phyloP scores from a whole-genome alignment of 345 rosid species.

The Arabis alpina region DNA sequence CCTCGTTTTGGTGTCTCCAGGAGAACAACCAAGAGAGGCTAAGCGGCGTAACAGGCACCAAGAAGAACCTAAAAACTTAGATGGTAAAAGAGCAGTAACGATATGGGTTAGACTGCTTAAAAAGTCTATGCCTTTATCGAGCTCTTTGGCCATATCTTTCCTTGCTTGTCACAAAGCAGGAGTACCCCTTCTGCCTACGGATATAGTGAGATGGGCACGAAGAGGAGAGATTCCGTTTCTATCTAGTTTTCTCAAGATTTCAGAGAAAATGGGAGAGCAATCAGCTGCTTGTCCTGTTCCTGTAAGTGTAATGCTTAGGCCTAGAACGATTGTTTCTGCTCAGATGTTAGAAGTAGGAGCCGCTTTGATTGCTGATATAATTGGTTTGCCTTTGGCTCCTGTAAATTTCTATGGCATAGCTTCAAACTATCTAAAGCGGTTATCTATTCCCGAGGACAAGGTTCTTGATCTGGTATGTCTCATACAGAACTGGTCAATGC shows the following conservation, averaged over 20 bases:
- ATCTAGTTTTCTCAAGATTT: constrained; percentile 65
- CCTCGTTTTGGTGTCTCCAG: background rate
- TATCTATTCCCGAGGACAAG: constrained; percentile 60
- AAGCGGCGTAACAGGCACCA: constrained; percentile 34
- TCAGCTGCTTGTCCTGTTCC: constrained; percentile 66
- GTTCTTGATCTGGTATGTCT: constrained; percentile 61
- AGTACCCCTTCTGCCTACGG: constrained; percentile 71
- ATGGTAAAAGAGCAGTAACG: constrained; percentile 63
- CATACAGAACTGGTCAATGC: constrained; percentile 72
- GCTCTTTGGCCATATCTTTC: constrained; percentile 68
- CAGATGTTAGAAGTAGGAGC: constrained; percentile 66
- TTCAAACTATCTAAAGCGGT: constrained; percentile 54
- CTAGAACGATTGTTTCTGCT: constrained; percentile 51
- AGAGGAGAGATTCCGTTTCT: constrained; percentile 78
- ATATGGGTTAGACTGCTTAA: constrained; percentile 66
- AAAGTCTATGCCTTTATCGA: constrained; percentile 57
- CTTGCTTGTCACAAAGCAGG: constrained; percentile 76
- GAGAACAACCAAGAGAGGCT: constrained; percentile 44
- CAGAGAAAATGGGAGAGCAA: constrained; percentile 52
- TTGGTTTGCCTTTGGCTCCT: constrained; percentile 73
- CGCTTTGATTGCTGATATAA: constrained; percentile 60
- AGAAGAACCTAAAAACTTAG: constrained; percentile 56
- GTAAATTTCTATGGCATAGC: constrained; percentile 74
- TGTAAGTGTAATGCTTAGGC: constrained; percentile 66
- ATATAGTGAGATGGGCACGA: constrained; percentile 66